Conservation (phyloP, 2,329 filamentous ascomycete species). For the Fusarium sp. region DNA sequence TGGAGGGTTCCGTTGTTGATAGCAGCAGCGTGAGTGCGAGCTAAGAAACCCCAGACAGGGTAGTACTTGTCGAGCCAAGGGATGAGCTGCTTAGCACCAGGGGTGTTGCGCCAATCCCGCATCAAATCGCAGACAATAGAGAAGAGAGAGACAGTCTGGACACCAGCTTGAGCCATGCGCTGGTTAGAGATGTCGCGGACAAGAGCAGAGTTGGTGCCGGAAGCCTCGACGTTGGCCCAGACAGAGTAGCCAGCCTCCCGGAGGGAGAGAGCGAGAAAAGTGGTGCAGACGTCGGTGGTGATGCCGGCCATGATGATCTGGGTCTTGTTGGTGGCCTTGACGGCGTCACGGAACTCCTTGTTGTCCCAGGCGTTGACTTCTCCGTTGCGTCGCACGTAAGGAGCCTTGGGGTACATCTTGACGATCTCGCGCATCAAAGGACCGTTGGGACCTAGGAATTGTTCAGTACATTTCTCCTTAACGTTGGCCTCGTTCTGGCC, state of each 20-base stretch:
- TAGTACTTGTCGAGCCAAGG: conserved; percentile 76
- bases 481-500: too few relatives aligned
- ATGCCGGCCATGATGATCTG: conserved; percentile 83
- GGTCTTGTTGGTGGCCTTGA: conserved; percentile 74
- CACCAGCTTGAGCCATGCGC: conserved; percentile 77
- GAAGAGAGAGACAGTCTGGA: conserved; percentile 75
- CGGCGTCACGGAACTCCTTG: conserved; percentile 74
- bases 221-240: conserved; percentile 80
- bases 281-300: conserved; percentile 81
- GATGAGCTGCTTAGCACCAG: conserved; percentile 69
- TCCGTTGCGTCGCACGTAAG: conserved; percentile 77
- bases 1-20: conserved; percentile 72
- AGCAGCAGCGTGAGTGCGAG: conserved; percentile 73
- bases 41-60: conserved; percentile 76
- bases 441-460: conserved; percentile 74
- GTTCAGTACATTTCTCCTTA: background rate
- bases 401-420: conserved; percentile 76
- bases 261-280: conserved; percentile 81
- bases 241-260: conserved; percentile 80
- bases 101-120: conserved; percentile 76
- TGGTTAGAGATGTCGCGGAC: conserved; percentile 76
- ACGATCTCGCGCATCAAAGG: conserved; percentile 78
- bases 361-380: conserved; percentile 87
- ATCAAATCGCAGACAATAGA: conserved; percentile 77
- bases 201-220: conserved; percentile 74